Conservation (phyloP, 768 basidiomycete species). For the Boletus reticulatus region DNA sequence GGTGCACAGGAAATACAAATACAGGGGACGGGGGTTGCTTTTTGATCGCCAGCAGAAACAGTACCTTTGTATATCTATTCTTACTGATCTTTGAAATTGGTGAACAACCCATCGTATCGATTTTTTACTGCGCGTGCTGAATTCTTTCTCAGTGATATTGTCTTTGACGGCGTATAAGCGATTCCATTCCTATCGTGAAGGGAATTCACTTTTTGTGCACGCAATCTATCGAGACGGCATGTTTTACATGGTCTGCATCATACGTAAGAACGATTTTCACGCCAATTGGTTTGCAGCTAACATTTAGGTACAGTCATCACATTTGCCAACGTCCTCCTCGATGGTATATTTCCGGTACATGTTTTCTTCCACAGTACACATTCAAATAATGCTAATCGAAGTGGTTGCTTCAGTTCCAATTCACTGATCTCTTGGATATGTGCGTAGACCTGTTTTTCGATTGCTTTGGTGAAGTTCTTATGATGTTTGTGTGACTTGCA, state of each 20-base stretch:
- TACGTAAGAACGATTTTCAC: conserved; percentile 1
- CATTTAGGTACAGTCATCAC: conserved; percentile 9
- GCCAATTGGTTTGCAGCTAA: neutral
- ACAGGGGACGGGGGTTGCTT: neutral
- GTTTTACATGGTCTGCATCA: conserved; percentile 18
- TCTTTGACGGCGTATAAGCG: conserved; percentile 3
- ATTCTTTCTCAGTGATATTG: conserved; percentile 3
- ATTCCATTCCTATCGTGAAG: conserved; percentile 2
- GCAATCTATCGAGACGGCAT: conserved; percentile 15
- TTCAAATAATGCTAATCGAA: neutral
- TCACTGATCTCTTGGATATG: conserved; percentile 1
- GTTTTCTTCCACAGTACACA: neutral
- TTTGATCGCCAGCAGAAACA: neutral
- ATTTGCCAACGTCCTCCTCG: conserved; percentile 8
- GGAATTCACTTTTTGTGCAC: neutral
- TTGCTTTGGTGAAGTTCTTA: neutral
- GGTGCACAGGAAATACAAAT: neutral
- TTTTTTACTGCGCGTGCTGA: neutral
- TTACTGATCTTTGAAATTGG: conserved; percentile 11
- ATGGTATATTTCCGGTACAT: conserved; percentile 9
- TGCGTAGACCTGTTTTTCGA: neutral
- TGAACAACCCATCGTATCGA: neutral
- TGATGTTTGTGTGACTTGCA: neutral
- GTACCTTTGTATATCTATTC: conserved; percentile 4
- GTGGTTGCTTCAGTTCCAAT: neutral